Percentiles rank a stretch among this genome's conserved stretches.
These are phyloP conservation scores for Taphrina betulina DNA, from an alignment of 1,139 yeast species.

Conservation along the genomic window DNA sequence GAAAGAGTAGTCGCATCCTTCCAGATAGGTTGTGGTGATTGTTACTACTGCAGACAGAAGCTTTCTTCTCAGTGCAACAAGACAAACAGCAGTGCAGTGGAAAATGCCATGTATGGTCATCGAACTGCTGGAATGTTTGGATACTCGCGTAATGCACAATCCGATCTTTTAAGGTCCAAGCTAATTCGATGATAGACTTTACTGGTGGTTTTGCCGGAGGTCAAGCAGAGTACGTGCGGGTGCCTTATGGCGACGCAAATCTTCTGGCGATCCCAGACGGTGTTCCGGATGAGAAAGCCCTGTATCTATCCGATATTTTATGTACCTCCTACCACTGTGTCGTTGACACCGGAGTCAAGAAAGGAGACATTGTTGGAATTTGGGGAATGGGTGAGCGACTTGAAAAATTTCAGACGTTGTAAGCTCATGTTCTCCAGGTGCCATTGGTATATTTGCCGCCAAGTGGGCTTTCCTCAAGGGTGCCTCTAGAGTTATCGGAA, in stretches of 20 bases:
- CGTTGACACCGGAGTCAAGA: constrained; percentile 39
- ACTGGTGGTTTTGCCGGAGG: constrained; percentile 36
- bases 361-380: constrained; percentile 50
- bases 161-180: neutral
- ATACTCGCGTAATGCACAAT: constrained; percentile 20
- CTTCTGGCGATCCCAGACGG: constrained; percentile 33
- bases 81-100: constrained; percentile 32
- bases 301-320: constrained; percentile 35
- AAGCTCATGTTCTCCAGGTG: constrained; percentile 36
- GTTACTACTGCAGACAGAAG: constrained; percentile 41
- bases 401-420: too few relatives aligned
- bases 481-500: constrained; percentile 33
- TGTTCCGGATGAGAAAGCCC: constrained; percentile 35
- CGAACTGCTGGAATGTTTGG: constrained; percentile 36
- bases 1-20: constrained; percentile 52
- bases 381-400: constrained; percentile 49
- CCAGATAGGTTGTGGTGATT: constrained; percentile 54
- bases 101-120: constrained; percentile 33
- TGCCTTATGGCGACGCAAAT: constrained; percentile 47
- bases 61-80: constrained; percentile 48
- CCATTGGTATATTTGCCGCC: constrained; percentile 45
- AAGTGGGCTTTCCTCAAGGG: constrained; percentile 33
- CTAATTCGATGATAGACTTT: constrained; percentile 7
- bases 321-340: constrained; percentile 34
- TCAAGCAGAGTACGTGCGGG: constrained; percentile 50